Evolutionary conservation across 2,329 filamentous ascomycete species (phyloP).

Genomic region (Bipolaris bicolor): DNA sequence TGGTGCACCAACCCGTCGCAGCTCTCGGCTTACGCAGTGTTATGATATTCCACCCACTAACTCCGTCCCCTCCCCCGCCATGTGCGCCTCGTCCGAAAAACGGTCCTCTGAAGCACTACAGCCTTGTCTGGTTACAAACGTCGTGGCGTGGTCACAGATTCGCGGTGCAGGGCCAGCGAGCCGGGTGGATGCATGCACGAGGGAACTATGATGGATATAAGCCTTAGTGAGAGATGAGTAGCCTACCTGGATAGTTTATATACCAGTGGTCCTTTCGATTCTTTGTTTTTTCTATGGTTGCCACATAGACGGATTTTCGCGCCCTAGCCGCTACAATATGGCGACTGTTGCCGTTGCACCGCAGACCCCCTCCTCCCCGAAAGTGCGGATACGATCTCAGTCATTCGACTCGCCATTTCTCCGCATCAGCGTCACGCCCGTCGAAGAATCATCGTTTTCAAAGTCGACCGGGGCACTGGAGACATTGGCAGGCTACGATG

Average conservation of each 20-base stretch:
- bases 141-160: slow-evolving; percentile 35
- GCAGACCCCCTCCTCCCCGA: slow-evolving; percentile 45
- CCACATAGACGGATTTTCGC: background rate
- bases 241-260: background rate
- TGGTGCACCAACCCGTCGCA: slow-evolving; percentile 20
- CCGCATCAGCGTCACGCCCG: slow-evolving; percentile 37
- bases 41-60: slow-evolving; percentile 21
- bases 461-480: slow-evolving; percentile 44
- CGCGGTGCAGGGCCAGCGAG: slow-evolving; percentile 38
- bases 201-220: slow-evolving; percentile 26
- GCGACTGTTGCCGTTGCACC: slow-evolving; percentile 32
- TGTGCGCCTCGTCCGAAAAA: slow-evolving; percentile 23
- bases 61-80: slow-evolving; percentile 26
- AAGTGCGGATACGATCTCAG: slow-evolving; percentile 45
- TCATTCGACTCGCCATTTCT: slow-evolving; percentile 46
- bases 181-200: slow-evolving; percentile 25
- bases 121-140: slow-evolving; percentile 14
- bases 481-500: slow-evolving; percentile 29
- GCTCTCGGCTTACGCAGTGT: slow-evolving; percentile 26
- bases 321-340: slow-evolving; percentile 22
- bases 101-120: slow-evolving; percentile 20
- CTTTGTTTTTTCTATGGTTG: background rate
- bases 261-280: background rate
- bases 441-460: slow-evolving; percentile 44
- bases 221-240: slow-evolving; percentile 15